A percentile compares a stretch with the other conserved stretches of the same genome.
Conservation (phyloP, 164 flowering plant species). For the Saururus chinensis region DNA sequence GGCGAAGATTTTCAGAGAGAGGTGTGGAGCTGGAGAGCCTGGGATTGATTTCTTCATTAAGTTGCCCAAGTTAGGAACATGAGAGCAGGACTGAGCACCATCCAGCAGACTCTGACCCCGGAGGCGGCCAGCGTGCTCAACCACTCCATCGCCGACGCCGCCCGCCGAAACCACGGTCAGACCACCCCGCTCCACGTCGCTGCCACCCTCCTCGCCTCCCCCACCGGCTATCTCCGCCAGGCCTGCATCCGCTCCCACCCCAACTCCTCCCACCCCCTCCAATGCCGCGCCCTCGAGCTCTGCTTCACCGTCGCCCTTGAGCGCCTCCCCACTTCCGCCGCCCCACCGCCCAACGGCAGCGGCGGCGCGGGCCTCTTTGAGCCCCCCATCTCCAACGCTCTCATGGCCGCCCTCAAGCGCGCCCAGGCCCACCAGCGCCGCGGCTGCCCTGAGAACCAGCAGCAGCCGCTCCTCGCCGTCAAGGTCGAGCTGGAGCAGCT, state of each 20-base stretch:
- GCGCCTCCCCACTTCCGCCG: conserved; percentile 69
- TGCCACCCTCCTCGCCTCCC: conserved; percentile 66
- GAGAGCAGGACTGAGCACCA: conserved; percentile 81
- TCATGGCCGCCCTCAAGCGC: conserved; percentile 93
- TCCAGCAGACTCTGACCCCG: conserved; percentile 81
- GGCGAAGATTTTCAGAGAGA: too few species aligned
- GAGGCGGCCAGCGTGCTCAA: conserved; percentile 81
- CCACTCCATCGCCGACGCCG: conserved; percentile 81
- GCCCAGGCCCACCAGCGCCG: conserved; percentile 97
- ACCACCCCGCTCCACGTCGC: conserved; percentile 98
- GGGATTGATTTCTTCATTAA: too few species aligned
- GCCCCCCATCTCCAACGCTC: conserved; percentile 86
- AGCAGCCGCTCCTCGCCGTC: conserved; percentile 90
- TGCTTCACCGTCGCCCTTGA: conserved; percentile 97
- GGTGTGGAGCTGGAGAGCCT: too few species aligned
- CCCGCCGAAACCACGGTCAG: conserved; percentile 79
- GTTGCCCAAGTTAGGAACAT: conserved; percentile 20
- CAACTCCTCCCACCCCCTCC: conserved; percentile 91
- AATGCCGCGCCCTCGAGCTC: conserved; percentile 96
- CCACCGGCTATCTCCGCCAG: conserved; percentile 72
- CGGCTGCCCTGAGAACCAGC: conserved; percentile 96
- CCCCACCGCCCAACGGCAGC: conserved; percentile 15
- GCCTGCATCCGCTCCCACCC: conserved; percentile 96
- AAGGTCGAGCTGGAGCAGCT: conserved; percentile 97
- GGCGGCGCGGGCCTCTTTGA: conserved; percentile 32